Conservation (phyloP, 2,329 filamentous ascomycete species). For the Incumbomyces lentus region DNA sequence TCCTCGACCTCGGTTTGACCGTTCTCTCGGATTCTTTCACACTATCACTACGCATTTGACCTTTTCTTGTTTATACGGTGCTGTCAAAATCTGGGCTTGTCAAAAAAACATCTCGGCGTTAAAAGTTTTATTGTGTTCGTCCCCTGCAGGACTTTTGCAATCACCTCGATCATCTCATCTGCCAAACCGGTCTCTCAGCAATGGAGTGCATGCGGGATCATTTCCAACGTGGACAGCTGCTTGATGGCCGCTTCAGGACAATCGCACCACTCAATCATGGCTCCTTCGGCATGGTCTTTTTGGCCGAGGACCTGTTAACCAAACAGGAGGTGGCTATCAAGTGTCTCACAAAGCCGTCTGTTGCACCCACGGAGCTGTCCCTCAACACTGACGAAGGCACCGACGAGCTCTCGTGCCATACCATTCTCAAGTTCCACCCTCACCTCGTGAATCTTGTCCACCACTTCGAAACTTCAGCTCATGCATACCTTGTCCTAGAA, state of each 20-base stretch:
- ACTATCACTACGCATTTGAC: background rate
- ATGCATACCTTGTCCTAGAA: slow-evolving; percentile 86
- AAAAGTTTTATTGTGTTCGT: slow-evolving; percentile 4
- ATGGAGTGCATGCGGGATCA: slow-evolving; percentile 84
- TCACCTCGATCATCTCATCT: background rate
- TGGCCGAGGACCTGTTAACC: slow-evolving; percentile 69
- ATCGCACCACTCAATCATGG: slow-evolving; percentile 94
- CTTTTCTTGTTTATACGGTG: slow-evolving; percentile 16
- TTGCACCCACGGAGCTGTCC: slow-evolving; percentile 33
- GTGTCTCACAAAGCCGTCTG: slow-evolving; percentile 70
- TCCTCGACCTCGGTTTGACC: slow-evolving; percentile 10
- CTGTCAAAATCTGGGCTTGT: slow-evolving; percentile 15
- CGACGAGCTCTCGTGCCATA: slow-evolving; percentile 58
- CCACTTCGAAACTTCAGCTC: slow-evolving; percentile 83
- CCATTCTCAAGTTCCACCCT: slow-evolving; percentile 64
- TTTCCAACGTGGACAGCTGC: slow-evolving; percentile 67
- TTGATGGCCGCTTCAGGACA: slow-evolving; percentile 82
- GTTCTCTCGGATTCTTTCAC: slow-evolving; percentile 6
- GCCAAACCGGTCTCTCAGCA: background rate
- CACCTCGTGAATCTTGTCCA: slow-evolving; percentile 91
- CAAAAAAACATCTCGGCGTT: slow-evolving; percentile 3
- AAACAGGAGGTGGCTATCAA: slow-evolving; percentile 85
- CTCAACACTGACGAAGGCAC: slow-evolving; percentile 52
- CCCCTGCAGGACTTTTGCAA: background rate
- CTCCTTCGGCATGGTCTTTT: slow-evolving; percentile 97